These are phyloP conservation scores for Tuber umbilicatum DNA, from an alignment of 495 filamentous ascomycete species.

Conservation along the genomic window DNA sequence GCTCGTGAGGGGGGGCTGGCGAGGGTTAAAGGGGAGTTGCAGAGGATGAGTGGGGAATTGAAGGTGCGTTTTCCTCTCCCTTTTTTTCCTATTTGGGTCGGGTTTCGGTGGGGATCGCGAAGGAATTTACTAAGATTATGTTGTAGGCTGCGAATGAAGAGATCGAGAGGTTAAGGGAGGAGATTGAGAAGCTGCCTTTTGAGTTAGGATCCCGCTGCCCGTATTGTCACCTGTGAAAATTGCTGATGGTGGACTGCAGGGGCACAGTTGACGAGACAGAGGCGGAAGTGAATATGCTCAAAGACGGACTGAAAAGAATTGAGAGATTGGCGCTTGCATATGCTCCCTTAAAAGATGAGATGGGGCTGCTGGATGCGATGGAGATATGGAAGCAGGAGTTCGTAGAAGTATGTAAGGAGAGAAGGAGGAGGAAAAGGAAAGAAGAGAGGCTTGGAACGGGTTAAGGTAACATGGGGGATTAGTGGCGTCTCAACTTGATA, in stretches of 20 bases:
- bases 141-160: constrained; percentile 18
- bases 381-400: constrained; percentile 32
- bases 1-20: constrained; percentile 10
- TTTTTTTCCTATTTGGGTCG: not conserved
- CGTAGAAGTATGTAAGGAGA: constrained; percentile 26
- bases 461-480: not conserved
- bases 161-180: constrained; percentile 12
- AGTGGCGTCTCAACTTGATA: not conserved
- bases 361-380: constrained; percentile 28
- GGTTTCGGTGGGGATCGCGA: not conserved
- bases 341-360: constrained; percentile 26
- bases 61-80: constrained; percentile 16
- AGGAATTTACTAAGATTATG: not conserved
- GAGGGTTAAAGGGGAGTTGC: constrained; percentile 7
- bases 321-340: constrained; percentile 34
- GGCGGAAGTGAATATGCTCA: constrained; percentile 29
- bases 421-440: constrained; percentile 29
- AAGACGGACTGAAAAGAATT: constrained; percentile 34
- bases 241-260: not conserved
- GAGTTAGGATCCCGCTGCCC: constrained; percentile 10
- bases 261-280: constrained; percentile 22
- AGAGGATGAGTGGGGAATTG: constrained; percentile 22
- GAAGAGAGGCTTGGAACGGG: constrained; percentile 29
- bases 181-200: constrained; percentile 21
- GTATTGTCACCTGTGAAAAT: not conserved